These are phyloP conservation scores for Alternaria metachromatica DNA, from an alignment of 2,329 filamentous ascomycete species.

Conservation along the genomic window DNA sequence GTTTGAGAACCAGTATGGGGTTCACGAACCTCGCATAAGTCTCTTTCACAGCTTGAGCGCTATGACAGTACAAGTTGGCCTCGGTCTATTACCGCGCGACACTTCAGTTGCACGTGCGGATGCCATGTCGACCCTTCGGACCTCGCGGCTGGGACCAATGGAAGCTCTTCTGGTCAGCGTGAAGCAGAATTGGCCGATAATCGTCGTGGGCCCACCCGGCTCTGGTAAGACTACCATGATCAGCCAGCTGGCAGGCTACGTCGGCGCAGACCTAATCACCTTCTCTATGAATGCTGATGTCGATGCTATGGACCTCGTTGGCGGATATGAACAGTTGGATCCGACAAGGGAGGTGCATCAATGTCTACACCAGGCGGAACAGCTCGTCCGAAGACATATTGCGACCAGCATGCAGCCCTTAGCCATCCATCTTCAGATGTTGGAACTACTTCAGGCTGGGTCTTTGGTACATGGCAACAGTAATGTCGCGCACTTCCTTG, in stretches of 20 bases:
- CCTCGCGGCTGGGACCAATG: conserved; percentile 70
- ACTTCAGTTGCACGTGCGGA: conserved; percentile 34
- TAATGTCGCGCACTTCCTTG: conserved; percentile 16
- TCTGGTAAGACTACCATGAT: conserved; percentile 86
- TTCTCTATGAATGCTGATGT: conserved; percentile 94
- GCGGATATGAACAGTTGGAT: conserved; percentile 95
- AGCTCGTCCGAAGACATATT: conserved; percentile 57
- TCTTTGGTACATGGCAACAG: not conserved
- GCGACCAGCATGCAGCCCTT: conserved; percentile 14
- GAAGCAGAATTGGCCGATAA: conserved; percentile 85
- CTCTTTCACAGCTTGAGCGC: conserved; percentile 75
- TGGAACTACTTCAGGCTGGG: conserved; percentile 27
- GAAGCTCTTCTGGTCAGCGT: conserved; percentile 89
- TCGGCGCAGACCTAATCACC: conserved; percentile 77
- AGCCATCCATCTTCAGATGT: conserved; percentile 19
- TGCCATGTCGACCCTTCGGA: conserved; percentile 23
- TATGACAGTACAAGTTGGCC: conserved; percentile 76
- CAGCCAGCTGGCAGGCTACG: conserved; percentile 77
- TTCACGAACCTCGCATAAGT: conserved; percentile 39
- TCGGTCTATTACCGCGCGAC: conserved; percentile 73
- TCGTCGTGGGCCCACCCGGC: conserved; percentile 84
- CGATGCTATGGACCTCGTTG: conserved; percentile 95
- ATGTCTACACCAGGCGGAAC: conserved; percentile 61
- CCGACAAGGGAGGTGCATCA: conserved; percentile 73
- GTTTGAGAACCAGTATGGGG: conserved; percentile 69